These are phyloP conservation scores for Ceratonia siliqua DNA, from an alignment of 306 rosid species.

Conservation along the genomic window DNA sequence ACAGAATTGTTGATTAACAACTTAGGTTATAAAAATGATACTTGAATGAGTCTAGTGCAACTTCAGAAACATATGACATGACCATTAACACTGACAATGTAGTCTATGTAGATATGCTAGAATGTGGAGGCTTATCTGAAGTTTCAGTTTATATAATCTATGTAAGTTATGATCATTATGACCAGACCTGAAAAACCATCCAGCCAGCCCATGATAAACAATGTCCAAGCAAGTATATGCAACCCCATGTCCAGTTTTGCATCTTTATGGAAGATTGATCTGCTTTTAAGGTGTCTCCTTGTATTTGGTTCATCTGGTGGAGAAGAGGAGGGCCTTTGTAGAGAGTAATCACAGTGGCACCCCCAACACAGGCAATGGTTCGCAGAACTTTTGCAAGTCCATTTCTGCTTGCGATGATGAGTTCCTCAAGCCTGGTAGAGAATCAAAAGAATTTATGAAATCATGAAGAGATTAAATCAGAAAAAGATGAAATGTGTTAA, in stretches of 20 bases:
- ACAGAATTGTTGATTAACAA: slow-evolving; percentile 2
- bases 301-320: slow-evolving; percentile 33
- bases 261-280: slow-evolving; percentile 43
- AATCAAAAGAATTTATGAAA: slow-evolving; percentile 1
- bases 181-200: slow-evolving; percentile 73
- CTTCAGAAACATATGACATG: not conserved
- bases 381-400: slow-evolving; percentile 73
- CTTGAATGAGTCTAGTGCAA: not conserved
- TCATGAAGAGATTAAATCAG: not conserved
- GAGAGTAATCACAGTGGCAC: slow-evolving; percentile 69
- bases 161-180: not conserved
- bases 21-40: slow-evolving; percentile 10
- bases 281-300: slow-evolving; percentile 31
- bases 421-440: slow-evolving; percentile 53
- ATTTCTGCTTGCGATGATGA: slow-evolving; percentile 55
- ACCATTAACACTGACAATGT: not conserved
- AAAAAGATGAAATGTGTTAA: slow-evolving; percentile 3
- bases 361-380: slow-evolving; percentile 71
- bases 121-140: not conserved
- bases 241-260: slow-evolving; percentile 70
- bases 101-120: not conserved
- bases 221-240: slow-evolving; percentile 69
- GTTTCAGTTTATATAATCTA: not conserved
- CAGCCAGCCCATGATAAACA: slow-evolving; percentile 79
- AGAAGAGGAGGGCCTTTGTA: slow-evolving; percentile 78